A percentile compares a stretch with the other conserved stretches of the same genome.
Evolutionary conservation across 768 basidiomycete genomes (phyloP).

Genomic region (Lanmaoa rubissima): DNA sequence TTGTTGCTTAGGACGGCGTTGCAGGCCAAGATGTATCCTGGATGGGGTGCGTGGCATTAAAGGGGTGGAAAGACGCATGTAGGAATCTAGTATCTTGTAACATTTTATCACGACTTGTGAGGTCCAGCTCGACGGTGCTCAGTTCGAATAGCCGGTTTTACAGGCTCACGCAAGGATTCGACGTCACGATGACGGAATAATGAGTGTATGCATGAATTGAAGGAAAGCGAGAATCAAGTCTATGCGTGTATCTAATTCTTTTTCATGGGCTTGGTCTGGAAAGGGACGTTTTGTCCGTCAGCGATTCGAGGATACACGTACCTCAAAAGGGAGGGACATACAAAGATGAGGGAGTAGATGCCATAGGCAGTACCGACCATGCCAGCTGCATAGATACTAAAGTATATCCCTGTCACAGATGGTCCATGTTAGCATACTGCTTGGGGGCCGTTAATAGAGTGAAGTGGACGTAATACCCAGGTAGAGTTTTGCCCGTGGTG

Average conservation of each 20-base stretch:
- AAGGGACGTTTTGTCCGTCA: background rate
- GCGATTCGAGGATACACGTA: background rate
- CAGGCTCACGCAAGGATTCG: background rate
- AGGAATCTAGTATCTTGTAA: background rate
- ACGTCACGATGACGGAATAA: constrained; percentile 5
- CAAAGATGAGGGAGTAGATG: constrained; percentile 45
- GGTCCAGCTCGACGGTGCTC: background rate
- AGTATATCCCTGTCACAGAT: constrained; percentile 50
- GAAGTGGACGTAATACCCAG: constrained; percentile 44
- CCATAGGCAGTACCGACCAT: constrained; percentile 54
- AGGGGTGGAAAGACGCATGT: background rate
- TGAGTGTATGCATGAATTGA: constrained; percentile 16
- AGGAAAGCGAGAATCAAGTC: constrained; percentile 6
- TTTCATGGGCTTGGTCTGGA: constrained; percentile 32
- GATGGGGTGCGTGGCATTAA: constrained; percentile 86
- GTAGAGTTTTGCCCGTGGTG: constrained; percentile 61
- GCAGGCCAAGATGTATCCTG: constrained; percentile 87
- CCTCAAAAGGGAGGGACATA: constrained; percentile 27
- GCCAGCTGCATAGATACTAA: constrained; percentile 51
- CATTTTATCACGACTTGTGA: background rate
- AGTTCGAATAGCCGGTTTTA: background rate
- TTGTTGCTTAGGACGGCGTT: constrained; percentile 9
- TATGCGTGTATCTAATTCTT: constrained; percentile 22
- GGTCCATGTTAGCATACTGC: background rate
- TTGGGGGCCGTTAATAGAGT: too few relatives aligned